phyloP scores from a whole-genome alignment of 305 asterid species.

The Solanum hybrid region DNA sequence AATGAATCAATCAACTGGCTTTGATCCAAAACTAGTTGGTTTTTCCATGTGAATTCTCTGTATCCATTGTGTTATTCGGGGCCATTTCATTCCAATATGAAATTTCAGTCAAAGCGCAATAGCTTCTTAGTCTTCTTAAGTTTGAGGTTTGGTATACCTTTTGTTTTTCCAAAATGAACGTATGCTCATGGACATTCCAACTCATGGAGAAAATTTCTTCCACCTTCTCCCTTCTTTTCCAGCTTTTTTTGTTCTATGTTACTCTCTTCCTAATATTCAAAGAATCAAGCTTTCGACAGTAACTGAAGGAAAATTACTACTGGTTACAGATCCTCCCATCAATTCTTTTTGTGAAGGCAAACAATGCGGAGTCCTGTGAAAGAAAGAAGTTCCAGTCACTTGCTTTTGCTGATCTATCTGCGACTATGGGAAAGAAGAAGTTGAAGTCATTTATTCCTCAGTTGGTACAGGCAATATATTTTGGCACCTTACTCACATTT shows the following conservation, averaged over 20 bases:
- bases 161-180: not conserved
- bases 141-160: not conserved
- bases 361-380: conserved; percentile 67
- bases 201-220: not conserved
- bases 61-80: not conserved
- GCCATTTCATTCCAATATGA: not conserved
- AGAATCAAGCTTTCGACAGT: not conserved
- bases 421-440: conserved; percentile 61
- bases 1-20: not conserved
- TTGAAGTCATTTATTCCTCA: conserved; percentile 88
- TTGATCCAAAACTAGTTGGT: not conserved
- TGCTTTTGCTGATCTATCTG: conserved; percentile 60
- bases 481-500: conserved; percentile 47
- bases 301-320: not conserved
- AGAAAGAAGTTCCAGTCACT: conserved; percentile 54
- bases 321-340: conserved; percentile 61
- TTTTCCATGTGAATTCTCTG: not conserved
- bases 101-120: not conserved
- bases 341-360: conserved; percentile 85
- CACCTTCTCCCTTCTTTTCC: not conserved
- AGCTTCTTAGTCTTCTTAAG: not conserved
- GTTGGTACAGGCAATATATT: conserved; percentile 53
- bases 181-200: not conserved
- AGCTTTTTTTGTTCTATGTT: not conserved
- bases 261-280: not conserved